Base-by-base conservation (phyloP, 768 basidiomycete genomes). In the Ramaria rubella region DNA sequence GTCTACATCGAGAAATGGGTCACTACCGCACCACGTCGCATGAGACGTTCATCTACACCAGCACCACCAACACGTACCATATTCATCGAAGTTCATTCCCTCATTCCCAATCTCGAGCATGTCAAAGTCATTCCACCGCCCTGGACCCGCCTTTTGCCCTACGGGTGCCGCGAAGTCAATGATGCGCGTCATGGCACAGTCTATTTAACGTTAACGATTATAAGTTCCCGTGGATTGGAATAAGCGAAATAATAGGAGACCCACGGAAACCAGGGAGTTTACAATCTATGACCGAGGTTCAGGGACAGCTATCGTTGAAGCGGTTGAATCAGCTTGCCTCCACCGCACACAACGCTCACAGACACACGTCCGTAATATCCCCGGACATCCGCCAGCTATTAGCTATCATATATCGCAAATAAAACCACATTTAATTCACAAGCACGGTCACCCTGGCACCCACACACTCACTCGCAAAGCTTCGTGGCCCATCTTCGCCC, bases 1-100 rank as follows among this genome's bases (percentile, higher is more conserved):
- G 69, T 67, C 74, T 74, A 75, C 66, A 75, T 69, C 1, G 70
- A 68, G 57, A 75, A 73, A 60, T 76, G 72, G 3, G 71, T 72
- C 21, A 70, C 72, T 73, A 54, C 15, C 14, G 40, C n/a, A n/a
- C n/a, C n/a, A n/a, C n/a, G n/a, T n/a, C n/a, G n/a, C n/a, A n/a
- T n/a, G n/a, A n/a, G n/a, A n/a, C n/a, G n/a, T n/a, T n/a, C n/a
- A n/a, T n/a, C n/a, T n/a, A n/a, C n/a, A n/a, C n/a, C 7, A 5
- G 5, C n/a, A n/a, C 5, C 8, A 19, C 11, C 6, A 17, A 19
- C n/a, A 53, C 66, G 1, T 33, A 72, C 71, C 66, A 52, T 75
- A 73, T 67, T 75, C 72, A 45, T 74, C 71, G 46, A 64, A 67
- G 1, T 66, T 66, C 71, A 73, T 73, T 19, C 71, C 73, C 2